phyloP scores from a whole-genome alignment of 1,139 yeast genomes.

The Scheffersomyces illinoinensis region DNA sequence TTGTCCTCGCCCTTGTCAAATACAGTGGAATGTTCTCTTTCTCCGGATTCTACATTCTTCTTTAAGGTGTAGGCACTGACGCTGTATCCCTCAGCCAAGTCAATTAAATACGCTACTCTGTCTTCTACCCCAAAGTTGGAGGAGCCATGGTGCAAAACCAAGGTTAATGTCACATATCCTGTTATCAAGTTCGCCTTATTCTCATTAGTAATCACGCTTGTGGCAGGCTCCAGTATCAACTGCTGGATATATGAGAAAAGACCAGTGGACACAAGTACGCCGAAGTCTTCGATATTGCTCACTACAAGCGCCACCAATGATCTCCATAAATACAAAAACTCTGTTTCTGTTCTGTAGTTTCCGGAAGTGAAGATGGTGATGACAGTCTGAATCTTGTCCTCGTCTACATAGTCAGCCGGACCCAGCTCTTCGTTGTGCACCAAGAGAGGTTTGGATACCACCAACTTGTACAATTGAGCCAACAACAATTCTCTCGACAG shows the following conservation, averaged over 20 bases:
- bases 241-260: constrained; percentile 35
- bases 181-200: constrained; percentile 43
- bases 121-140: constrained; percentile 54
- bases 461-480: constrained; percentile 51
- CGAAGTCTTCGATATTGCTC: constrained; percentile 55
- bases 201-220: constrained; percentile 32
- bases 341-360: constrained; percentile 43
- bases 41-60: constrained; percentile 38
- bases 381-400: constrained; percentile 36
- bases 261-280: constrained; percentile 43
- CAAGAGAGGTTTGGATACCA: constrained; percentile 43
- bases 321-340: constrained; percentile 44
- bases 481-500: constrained; percentile 51
- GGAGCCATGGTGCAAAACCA: constrained; percentile 49
- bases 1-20: constrained; percentile 41
- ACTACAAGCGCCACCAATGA: constrained; percentile 44
- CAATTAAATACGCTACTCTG: constrained; percentile 42
- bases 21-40: constrained; percentile 46
- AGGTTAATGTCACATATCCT: constrained; percentile 46
- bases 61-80: constrained; percentile 35
- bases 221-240: constrained; percentile 35
- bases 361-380: constrained; percentile 31
- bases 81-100: constrained; percentile 46
- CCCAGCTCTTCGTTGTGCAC: constrained; percentile 42
- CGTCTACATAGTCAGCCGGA: constrained; percentile 34